Percentiles rank a stretch among this genome's conserved stretches.
phyloP scores from a whole-genome alignment of 2,329 filamentous ascomycete genomes.

The Tolypocladium paradoxum region DNA sequence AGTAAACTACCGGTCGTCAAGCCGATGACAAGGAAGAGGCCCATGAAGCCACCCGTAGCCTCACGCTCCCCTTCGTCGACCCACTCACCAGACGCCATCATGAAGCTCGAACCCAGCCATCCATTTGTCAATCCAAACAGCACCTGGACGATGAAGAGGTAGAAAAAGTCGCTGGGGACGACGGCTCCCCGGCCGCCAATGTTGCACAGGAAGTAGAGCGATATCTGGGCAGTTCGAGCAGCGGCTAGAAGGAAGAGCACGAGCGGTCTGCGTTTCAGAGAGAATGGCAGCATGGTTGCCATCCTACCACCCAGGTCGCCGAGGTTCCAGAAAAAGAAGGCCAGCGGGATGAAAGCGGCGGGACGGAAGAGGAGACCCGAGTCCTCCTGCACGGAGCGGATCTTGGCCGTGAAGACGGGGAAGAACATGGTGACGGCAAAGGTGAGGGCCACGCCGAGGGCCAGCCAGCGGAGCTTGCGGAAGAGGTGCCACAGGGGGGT shows the following conservation, averaged over 20 bases:
- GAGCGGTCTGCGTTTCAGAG: constrained; percentile 49
- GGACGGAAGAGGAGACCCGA: constrained; percentile 53
- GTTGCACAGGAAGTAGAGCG: constrained; percentile 85
- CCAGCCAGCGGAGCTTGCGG: constrained; percentile 67
- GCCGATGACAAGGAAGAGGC: constrained; percentile 75
- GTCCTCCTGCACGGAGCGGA: constrained; percentile 30
- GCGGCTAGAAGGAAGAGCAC: constrained; percentile 58
- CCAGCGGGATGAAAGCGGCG: constrained; percentile 76
- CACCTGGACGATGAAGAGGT: constrained; percentile 72
- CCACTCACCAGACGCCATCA: constrained; percentile 81
- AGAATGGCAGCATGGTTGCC: constrained; percentile 47
- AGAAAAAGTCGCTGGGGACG: constrained; percentile 76
- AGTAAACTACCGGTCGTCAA: constrained; percentile 76
- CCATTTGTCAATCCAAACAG: constrained; percentile 79
- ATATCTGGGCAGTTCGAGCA: constrained; percentile 59
- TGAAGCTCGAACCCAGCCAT: constrained; percentile 74
- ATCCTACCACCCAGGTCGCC: constrained; percentile 76
- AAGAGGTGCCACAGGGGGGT: constrained; percentile 55
- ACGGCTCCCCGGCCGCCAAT: constrained; percentile 63
- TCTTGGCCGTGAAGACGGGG: constrained; percentile 77
- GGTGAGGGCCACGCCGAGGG: constrained; percentile 66
- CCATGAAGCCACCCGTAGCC: constrained; percentile 90
- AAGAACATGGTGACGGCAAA: constrained; percentile 89
- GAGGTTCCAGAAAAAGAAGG: constrained; percentile 86
- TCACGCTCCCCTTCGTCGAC: constrained; percentile 76